These are phyloP conservation scores for Phycomyces blakesleeanus DNA, from an alignment of 192 early-diverging fungal species.

Conservation along the genomic window DNA sequence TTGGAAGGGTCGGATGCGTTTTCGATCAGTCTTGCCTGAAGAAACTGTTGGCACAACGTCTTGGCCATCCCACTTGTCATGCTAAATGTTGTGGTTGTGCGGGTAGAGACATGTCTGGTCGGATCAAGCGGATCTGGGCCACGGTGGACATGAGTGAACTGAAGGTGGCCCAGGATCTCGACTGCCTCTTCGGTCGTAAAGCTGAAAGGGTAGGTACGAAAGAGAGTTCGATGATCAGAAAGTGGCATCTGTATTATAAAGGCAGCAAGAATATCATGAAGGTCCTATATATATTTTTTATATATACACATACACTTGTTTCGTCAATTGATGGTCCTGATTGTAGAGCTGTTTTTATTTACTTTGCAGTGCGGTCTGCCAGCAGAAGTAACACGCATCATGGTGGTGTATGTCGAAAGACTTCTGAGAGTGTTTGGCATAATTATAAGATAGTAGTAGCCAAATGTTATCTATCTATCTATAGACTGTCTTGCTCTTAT, in stretches of 20 bases:
- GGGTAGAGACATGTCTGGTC: conserved; percentile 41
- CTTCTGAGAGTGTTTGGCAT: conserved; percentile 13
- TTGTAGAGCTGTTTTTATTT: not conserved
- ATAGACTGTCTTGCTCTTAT: no score
- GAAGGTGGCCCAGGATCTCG: conserved; percentile 39
- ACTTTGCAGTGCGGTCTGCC: conserved; percentile 58
- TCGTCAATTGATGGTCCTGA: no score
- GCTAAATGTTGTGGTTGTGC: conserved; percentile 54
- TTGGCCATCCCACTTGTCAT: conserved; percentile 50
- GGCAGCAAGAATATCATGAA: conserved; percentile 52
- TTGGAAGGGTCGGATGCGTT: conserved; percentile 39
- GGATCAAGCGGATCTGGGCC: conserved; percentile 45
- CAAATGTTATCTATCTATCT: no score
- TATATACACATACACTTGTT: no score
- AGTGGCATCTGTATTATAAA: conserved; percentile 48
- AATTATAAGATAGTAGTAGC: not conserved
- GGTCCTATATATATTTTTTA: no score
- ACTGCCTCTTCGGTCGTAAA: conserved; percentile 56
- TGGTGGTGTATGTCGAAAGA: conserved; percentile 31
- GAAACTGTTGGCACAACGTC: conserved; percentile 48
- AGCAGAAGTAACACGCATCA: conserved; percentile 48
- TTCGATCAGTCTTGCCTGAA: conserved; percentile 47
- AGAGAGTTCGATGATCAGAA: conserved; percentile 45
- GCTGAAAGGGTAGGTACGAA: conserved; percentile 46
- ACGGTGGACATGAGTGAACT: conserved; percentile 45